Evolutionary conservation across 2,329 filamentous ascomycete genomes (phyloP).

Genomic region (Clarireedia paspali): DNA sequence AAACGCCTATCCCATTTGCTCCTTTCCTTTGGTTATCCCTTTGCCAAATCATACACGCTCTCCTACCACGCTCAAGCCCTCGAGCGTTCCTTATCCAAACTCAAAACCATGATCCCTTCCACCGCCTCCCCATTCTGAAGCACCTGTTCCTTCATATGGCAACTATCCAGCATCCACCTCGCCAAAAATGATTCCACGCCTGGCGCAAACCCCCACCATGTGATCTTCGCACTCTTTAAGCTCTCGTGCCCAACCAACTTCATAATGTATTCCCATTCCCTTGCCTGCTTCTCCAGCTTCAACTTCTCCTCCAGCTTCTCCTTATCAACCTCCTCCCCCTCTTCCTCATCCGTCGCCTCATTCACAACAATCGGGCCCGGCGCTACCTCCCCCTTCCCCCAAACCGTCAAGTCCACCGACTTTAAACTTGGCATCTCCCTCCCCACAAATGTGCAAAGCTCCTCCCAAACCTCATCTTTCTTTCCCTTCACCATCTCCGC

Average conservation of each 20-base stretch:
- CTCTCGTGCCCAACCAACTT: constrained; percentile 12
- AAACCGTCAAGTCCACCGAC: constrained; percentile 21
- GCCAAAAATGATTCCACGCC: constrained; percentile 19
- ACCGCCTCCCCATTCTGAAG: constrained; percentile 16
- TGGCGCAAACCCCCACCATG: constrained; percentile 20
- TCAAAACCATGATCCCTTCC: constrained; percentile 13
- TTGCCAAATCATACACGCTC: too few species aligned
- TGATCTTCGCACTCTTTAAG: constrained; percentile 16
- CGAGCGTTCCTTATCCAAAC: background rate
- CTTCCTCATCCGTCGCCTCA: background rate
- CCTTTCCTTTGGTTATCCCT: too few species aligned
- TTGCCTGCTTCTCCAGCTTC: constrained; percentile 10
- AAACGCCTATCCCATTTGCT: too few species aligned
- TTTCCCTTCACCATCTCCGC: background rate
- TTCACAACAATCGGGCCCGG: background rate
- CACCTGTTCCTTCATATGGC: constrained; percentile 20
- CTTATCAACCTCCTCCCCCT: background rate
- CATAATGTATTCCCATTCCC: constrained; percentile 20
- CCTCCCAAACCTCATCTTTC: constrained; percentile 15
- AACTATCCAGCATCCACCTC: constrained; percentile 21
- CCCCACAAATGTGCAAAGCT: constrained; percentile 13
- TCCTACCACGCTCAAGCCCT: background rate
- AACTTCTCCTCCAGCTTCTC: background rate
- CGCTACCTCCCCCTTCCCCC: constrained; percentile 11
- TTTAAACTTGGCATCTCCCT: constrained; percentile 11